Percentiles rank a stretch among this genome's conserved stretches.
phyloP scores from a whole-genome alignment of 306 rosid species.

The Morella rubra region DNA sequence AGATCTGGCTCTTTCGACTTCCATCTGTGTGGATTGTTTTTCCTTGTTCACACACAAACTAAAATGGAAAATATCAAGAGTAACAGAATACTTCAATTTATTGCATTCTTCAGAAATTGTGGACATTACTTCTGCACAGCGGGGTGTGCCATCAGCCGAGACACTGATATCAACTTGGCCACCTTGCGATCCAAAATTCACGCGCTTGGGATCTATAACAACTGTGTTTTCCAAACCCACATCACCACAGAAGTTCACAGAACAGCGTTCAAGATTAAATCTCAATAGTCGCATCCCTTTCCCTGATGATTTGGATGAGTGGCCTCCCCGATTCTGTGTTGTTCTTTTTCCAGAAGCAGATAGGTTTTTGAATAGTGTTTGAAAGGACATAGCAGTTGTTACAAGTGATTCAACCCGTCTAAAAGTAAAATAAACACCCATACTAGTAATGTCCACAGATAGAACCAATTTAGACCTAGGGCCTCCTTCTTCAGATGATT shows the following conservation, averaged over 20 bases:
- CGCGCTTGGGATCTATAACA: slow-evolving; percentile 90
- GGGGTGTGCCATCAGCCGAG: slow-evolving; percentile 81
- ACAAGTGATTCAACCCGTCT: slow-evolving; percentile 83
- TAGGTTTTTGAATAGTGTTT: slow-evolving; percentile 61
- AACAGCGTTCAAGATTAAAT: slow-evolving; percentile 80
- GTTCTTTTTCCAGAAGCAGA: slow-evolving; percentile 60
- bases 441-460: slow-evolving; percentile 84
- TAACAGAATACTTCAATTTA: slow-evolving; percentile 67
- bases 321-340: slow-evolving; percentile 57
- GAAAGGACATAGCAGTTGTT: slow-evolving; percentile 76
- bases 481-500: slow-evolving; percentile 71
- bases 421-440: slow-evolving; percentile 69
- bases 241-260: slow-evolving; percentile 74
- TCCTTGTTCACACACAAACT: slow-evolving; percentile 82
- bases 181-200: slow-evolving; percentile 95
- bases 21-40: slow-evolving; percentile 83
- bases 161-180: slow-evolving; percentile 67
- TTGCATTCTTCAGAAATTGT: slow-evolving; percentile 58
- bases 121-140: slow-evolving; percentile 74
- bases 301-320: slow-evolving; percentile 64
- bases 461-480: slow-evolving; percentile 62
- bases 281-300: slow-evolving; percentile 77
- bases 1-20: slow-evolving; percentile 91
- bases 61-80: slow-evolving; percentile 84
- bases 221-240: slow-evolving; percentile 64